Conservation (phyloP, 176 grass and related monocot species). For the Secale cereale region DNA sequence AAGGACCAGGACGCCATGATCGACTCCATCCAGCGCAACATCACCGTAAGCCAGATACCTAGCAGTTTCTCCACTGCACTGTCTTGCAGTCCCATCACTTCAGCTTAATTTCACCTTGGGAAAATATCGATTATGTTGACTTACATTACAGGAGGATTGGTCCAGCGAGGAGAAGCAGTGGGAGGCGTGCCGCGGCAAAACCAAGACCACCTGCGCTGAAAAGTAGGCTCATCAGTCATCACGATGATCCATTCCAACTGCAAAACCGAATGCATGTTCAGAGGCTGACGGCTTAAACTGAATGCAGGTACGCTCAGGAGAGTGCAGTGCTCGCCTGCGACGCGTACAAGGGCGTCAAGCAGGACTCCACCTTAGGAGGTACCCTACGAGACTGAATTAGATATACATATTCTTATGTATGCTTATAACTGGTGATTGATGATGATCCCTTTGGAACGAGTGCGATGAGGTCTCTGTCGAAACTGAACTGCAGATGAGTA, state of each 20-base stretch:
- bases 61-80: not conserved
- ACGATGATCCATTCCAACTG: not conserved
- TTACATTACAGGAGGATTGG: slow-evolving; percentile 25
- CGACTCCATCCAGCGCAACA: slow-evolving; percentile 64
- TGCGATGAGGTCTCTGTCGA: not conserved
- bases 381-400: not conserved
- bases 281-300: not conserved
- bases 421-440: too few species aligned
- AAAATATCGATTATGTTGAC: not conserved
- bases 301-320: slow-evolving; percentile 40
- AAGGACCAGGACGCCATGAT: slow-evolving; percentile 60
- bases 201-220: slow-evolving; percentile 36
- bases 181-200: slow-evolving; percentile 38
- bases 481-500: slow-evolving; percentile 45
- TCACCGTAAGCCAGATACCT: slow-evolving; percentile 51
- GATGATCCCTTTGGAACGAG: not conserved
- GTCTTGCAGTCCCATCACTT: too few species aligned
- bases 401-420: too few species aligned
- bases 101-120: not conserved
- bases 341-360: slow-evolving; percentile 45
- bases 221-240: not conserved
- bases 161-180: slow-evolving; percentile 45
- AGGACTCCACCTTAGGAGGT: slow-evolving; percentile 50
- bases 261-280: not conserved
- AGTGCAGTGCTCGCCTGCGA: slow-evolving; percentile 40